Base-by-base conservation (phyloP, 352 stramenopile genomes). In the Blastocystis sp. region DNA sequence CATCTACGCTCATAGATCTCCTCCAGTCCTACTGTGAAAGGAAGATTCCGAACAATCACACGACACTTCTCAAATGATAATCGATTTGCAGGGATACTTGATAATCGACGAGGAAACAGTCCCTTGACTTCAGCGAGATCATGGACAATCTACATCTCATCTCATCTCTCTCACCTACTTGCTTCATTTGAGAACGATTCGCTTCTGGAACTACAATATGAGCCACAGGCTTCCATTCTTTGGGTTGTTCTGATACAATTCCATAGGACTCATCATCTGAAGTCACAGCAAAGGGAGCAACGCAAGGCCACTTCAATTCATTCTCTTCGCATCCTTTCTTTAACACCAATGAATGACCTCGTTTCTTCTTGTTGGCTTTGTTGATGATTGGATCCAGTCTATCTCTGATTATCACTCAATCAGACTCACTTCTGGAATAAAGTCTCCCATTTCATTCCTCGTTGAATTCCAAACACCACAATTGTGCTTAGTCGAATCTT, bases 1-100 rank as follows among this genome's bases (percentile, higher is more conserved):
- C 11, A 78, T 59, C 66, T 78, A 58, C 37, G 21, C 0, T 56
- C 12, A 11, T 54, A 21, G 49, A 16, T 19, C 21, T 7, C 9
- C 5, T n/a, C 37, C 19, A 21, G 35, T 29, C 0, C 0, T 35
- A 86, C 54, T 9, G 29, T 24, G 74, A 86, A 86, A 19, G 74
- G 74, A 24, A 86, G 24, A 43, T 86, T 86, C 14, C 74, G 74
- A 19, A 86, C 27, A 54, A 86, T 86, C 56, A 86, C 35, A 0
- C 74, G 74, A 39, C 74, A 86, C 37, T 73, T 86, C 54, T 86
- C 74, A 43, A 86, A 86, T 39, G 35, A 51, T 0, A 29, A 16
- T 24, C 56, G 56, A 32, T 67, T 86, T 9, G 74, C 9, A 54
- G 74, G 74, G 32, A 86, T 86, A 12, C 37, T 74, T 9, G 74